phyloP scores from a whole-genome alignment of 352 stramenopile species.

The Phytopythium boreale region DNA sequence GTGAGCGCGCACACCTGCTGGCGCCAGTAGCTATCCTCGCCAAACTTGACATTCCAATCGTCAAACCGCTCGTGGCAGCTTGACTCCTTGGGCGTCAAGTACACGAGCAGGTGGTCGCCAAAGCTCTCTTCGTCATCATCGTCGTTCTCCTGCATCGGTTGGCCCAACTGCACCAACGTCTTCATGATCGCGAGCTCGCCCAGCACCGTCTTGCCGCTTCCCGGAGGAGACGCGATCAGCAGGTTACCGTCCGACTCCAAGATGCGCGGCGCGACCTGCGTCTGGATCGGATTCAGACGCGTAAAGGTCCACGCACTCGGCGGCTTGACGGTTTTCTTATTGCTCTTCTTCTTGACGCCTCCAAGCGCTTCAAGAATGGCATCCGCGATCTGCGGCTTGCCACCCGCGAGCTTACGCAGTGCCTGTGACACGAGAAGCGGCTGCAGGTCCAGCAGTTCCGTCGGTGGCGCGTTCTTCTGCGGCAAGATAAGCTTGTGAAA shows the following conservation, averaged over 20 bases:
- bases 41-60: conserved; percentile 88
- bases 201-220: conserved; percentile 93
- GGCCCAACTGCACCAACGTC: conserved; percentile 62
- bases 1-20: conserved; percentile 91
- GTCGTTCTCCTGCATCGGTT: conserved; percentile 55
- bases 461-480: conserved; percentile 97
- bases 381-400: conserved; percentile 62
- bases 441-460: conserved; percentile 97
- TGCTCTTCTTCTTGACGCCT: conserved; percentile 11
- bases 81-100: conserved; percentile 90
- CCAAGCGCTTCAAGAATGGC: conserved; percentile 40
- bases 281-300: conserved; percentile 99
- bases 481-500: conserved; percentile 99
- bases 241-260: conserved; percentile 95
- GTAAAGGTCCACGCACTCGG: conserved; percentile 75
- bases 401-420: conserved; percentile 57
- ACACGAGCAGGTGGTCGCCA: conserved; percentile 88
- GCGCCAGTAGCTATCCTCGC: conserved; percentile 68
- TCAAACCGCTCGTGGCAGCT: conserved; percentile 62
- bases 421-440: conserved; percentile 92
- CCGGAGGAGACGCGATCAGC: conserved; percentile 94
- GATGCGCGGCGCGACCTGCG: conserved; percentile 95
- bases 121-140: conserved; percentile 14
- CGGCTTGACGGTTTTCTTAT: conserved; percentile 29
- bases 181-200: conserved; percentile 97